Base-by-base conservation (phyloP, 495 filamentous ascomycete species). In the Neurospora sp. region DNA sequence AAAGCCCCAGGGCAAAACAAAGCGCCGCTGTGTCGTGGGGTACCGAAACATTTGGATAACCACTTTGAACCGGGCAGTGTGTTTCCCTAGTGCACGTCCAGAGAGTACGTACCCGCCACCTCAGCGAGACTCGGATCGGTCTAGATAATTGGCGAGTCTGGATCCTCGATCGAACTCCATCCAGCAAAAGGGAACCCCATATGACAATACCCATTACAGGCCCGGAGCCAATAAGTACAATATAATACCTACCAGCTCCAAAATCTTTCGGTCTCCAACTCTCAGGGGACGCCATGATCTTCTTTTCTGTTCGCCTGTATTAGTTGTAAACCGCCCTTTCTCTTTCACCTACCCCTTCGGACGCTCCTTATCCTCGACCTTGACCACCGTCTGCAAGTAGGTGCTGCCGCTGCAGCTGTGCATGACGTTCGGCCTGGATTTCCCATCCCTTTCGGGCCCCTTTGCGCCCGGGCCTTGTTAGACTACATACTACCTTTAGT, bases 381-480 rank as follows among this genome's bases (percentile, higher is more conserved):
- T 71, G 39, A 68, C 20, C 44, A 42, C 68, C 38, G 48, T 39
- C 48, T 65, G 20, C 44, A 16, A 46, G 68, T 40, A 35, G 44
- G 39, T 41, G 70, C 31, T 73, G 72, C 72, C 48, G 44, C 46
- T 59, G 38, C 46, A n/a, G 69, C 69, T 65, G 40, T 71, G 70
- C 73, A 78, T 79, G 79, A 77, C 76, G 73, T 48, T 75, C 71
- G 42, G 61, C 61, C 42, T 73, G 72, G 68, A 59, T 65, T 48
- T 79, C 72, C 44, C 70, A 68, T 74, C 73, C 74, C 75, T 20
- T 31, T 70, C 46, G 79, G 76, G 77, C 74, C 75, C 71, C 69
- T 68, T 76, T 75, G 74, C 78, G 74, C 76, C 73, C 74, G 70
- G 68, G 44, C 39, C 70, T 65, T 68, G 46, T 65, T 61, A 61